A percentile compares a stretch with the other conserved stretches of the same genome.
Conservation (phyloP, 2,329 filamentous ascomycete species). For the Fusarium graminum region DNA sequence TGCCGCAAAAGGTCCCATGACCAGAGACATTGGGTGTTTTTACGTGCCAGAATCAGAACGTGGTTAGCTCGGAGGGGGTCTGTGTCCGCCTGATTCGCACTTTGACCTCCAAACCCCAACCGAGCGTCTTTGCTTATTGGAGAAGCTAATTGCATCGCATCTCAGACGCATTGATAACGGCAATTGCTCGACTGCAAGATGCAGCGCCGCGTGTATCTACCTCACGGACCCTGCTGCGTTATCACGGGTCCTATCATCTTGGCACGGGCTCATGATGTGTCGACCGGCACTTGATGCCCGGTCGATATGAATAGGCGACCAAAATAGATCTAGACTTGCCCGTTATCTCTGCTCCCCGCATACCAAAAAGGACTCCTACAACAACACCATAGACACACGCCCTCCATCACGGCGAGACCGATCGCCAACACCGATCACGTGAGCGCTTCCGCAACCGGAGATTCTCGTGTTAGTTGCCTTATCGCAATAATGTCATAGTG, state of each 20-base stretch:
- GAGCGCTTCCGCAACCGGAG: constrained; percentile 42
- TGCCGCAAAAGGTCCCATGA: constrained; percentile 35
- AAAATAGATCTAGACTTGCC: constrained; percentile 24
- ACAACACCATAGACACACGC: constrained; percentile 20
- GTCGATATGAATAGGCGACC: constrained; percentile 4
- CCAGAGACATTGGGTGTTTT: constrained; percentile 24
- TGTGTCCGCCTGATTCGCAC: constrained; percentile 28
- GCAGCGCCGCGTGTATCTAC: constrained; percentile 22
- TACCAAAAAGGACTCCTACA: constrained; percentile 11
- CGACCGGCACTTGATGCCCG: constrained; percentile 39
- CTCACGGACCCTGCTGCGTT: constrained; percentile 16
- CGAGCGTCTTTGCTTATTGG: constrained; percentile 5
- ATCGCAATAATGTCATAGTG: constrained; percentile 39
- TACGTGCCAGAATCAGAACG: constrained; percentile 2
- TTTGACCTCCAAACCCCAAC: constrained; percentile 12
- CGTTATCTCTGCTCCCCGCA: constrained; percentile 39
- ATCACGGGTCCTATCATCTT: constrained; percentile 33
- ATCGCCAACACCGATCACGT: constrained; percentile 36
- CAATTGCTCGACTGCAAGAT: constrained; percentile 19
- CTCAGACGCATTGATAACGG: constrained; percentile 11
- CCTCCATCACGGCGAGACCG: constrained; percentile 20
- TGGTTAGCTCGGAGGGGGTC: constrained; percentile 1
- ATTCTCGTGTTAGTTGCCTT: constrained; percentile 38
- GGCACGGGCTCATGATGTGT: constrained; percentile 17
- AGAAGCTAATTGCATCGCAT: neutral